These are phyloP conservation scores for Barnettozyma populi DNA, from an alignment of 805 yeast genomes.

Conservation along the genomic window DNA sequence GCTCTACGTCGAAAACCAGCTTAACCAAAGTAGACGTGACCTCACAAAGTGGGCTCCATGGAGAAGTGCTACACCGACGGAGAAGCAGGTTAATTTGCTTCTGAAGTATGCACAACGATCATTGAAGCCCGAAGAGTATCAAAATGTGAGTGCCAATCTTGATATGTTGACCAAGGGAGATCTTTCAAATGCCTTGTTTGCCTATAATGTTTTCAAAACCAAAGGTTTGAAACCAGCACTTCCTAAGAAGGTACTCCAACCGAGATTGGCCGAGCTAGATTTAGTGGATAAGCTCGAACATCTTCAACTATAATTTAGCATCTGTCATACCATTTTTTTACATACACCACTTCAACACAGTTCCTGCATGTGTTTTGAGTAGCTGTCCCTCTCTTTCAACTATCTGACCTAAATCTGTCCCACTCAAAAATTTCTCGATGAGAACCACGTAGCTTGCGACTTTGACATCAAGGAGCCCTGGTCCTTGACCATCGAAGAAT, in stretches of 20 bases:
- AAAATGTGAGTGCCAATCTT: not conserved
- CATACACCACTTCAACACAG: constrained; percentile 1
- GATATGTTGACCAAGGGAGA: constrained; percentile 12
- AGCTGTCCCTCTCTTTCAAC: not conserved
- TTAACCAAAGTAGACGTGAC: constrained; percentile 6
- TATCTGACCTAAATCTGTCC: not conserved
- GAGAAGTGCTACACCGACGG: constrained; percentile 27
- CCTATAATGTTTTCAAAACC: constrained; percentile 10
- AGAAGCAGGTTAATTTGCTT: constrained; percentile 22
- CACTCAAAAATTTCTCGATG: constrained; percentile 16
- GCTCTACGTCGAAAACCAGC: constrained; percentile 4
- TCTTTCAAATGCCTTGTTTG: constrained; percentile 8
- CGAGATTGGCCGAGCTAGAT: not conserved
- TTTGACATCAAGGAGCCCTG: constrained; percentile 27
- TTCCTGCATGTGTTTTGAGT: not conserved
- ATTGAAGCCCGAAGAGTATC: not conserved
- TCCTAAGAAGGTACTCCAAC: not conserved
- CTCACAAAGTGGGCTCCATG: constrained; percentile 28
- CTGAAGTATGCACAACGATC: constrained; percentile 3
- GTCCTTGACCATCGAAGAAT: constrained; percentile 16
- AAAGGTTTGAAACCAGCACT: constrained; percentile 6
- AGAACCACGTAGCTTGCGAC: constrained; percentile 29
- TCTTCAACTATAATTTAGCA: not conserved
- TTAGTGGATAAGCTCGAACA: not conserved
- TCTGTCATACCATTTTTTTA: not conserved